Percentiles rank a stretch among this genome's conserved stretches.
phyloP scores from a whole-genome alignment of 1,284 basidiomycete genomes.

The Stereum hirsutum region DNA sequence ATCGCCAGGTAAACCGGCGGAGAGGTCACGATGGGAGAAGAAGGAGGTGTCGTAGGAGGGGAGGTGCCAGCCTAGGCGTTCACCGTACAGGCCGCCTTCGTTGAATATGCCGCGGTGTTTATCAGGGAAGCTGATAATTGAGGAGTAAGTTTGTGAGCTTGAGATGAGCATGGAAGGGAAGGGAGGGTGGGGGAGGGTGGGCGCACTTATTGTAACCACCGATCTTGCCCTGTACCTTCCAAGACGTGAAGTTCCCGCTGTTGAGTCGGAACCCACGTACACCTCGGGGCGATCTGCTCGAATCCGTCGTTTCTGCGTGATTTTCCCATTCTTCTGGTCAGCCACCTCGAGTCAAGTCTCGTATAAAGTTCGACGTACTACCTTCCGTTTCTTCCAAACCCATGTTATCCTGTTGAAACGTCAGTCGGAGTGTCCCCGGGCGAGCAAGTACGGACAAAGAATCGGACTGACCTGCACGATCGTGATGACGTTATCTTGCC shows the following conservation, averaged over 20 bases:
- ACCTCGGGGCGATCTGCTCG: conserved; percentile 61
- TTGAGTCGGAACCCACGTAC: conserved; percentile 67
- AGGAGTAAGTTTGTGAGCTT: background rate
- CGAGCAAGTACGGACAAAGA: background rate
- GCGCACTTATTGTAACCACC: conserved; percentile 64
- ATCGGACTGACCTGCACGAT: conserved; percentile 51
- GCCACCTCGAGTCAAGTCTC: too few species aligned
- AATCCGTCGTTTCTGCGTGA: conserved; percentile 5
- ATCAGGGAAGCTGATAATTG: conserved; percentile 49
- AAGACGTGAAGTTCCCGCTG: conserved; percentile 48
- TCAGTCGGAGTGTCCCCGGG: background rate
- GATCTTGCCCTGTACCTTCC: conserved; percentile 78
- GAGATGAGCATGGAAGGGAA: background rate
- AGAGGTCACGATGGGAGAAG: conserved; percentile 48
- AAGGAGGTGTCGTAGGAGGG: conserved; percentile 58
- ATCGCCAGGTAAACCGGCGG: conserved; percentile 43
- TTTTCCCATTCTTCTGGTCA: background rate
- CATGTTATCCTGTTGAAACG: conserved; percentile 63
- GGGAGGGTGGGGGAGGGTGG: background rate
- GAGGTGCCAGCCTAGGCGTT: conserved; percentile 76
- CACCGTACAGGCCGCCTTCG: conserved; percentile 74
- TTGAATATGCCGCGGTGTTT: conserved; percentile 63
- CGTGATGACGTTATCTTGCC: conserved; percentile 65
- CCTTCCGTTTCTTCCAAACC: conserved; percentile 57
- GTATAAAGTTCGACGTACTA: conserved; percentile 19